These are phyloP conservation scores for Rosa hybrid DNA, from an alignment of 331 rosid genomes.

Conservation along the genomic window DNA sequence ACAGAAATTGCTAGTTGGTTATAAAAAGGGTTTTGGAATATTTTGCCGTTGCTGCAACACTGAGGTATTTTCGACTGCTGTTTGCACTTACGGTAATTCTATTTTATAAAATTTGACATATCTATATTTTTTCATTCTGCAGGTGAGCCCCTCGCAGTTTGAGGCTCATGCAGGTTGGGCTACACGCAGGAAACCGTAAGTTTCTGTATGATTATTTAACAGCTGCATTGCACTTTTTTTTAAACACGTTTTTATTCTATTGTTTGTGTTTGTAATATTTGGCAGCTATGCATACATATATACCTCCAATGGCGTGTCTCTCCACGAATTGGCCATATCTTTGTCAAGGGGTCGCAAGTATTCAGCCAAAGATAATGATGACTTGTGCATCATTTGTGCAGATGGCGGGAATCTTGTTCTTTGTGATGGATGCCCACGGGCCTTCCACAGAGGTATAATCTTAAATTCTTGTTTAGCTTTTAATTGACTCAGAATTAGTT, in stretches of 20 bases:
- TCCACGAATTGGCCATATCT: constrained; percentile 87
- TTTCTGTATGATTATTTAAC: constrained; percentile 18
- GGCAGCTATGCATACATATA: constrained; percentile 93
- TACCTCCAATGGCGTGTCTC: constrained; percentile 95
- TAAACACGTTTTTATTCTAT: not conserved
- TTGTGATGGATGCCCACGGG: constrained; percentile 99
- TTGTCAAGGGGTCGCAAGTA: constrained; percentile 86
- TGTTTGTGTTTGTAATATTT: constrained; percentile 25
- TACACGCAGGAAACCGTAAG: constrained; percentile 94
- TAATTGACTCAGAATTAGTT: not conserved
- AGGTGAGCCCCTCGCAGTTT: constrained; percentile 97
- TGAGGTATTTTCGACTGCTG: constrained; percentile 49
- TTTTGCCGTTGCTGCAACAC: constrained; percentile 86
- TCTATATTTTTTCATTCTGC: constrained; percentile 34
- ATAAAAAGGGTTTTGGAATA: constrained; percentile 88
- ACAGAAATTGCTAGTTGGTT: constrained; percentile 93
- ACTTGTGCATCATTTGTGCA: constrained; percentile 82
- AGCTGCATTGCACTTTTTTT: constrained; percentile 3
- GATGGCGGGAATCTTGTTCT: constrained; percentile 95
- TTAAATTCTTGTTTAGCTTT: not conserved
- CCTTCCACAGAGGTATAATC: constrained; percentile 88
- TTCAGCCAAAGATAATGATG: constrained; percentile 87
- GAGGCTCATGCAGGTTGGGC: constrained; percentile 99
- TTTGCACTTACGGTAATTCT: constrained; percentile 30
- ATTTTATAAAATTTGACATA: constrained; percentile 19